Percentiles rank a stretch among this genome's conserved stretches.
These are phyloP conservation scores for Xylariales sp. DNA, from an alignment of 2,329 filamentous ascomycete genomes.

Conservation along the genomic window DNA sequence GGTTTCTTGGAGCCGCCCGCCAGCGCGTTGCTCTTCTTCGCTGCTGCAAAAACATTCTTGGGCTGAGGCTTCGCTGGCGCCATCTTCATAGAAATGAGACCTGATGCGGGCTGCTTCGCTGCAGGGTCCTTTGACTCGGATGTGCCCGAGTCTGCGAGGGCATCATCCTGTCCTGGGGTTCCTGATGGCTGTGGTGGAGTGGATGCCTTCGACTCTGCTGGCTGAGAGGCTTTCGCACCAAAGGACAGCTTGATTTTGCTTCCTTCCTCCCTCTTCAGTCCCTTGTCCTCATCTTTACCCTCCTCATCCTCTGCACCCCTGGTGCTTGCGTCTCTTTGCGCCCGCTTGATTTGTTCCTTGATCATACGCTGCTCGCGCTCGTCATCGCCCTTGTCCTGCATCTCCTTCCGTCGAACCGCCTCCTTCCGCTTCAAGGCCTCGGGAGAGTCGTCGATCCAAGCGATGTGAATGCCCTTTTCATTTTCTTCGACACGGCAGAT, in stretches of 20 bases:
- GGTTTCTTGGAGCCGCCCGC: slow-evolving; percentile 56
- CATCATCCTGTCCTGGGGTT: slow-evolving; percentile 9
- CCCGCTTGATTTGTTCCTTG: slow-evolving; percentile 75
- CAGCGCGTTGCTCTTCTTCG: slow-evolving; percentile 69
- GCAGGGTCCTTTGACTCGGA: too few species aligned
- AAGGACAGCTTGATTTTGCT: slow-evolving; percentile 73
- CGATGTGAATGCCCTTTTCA: slow-evolving; percentile 77
- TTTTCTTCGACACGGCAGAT: slow-evolving; percentile 89
- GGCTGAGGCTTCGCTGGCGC: slow-evolving; percentile 55
- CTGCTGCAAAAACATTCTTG: slow-evolving; percentile 70
- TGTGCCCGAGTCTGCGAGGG: slow-evolving; percentile 12
- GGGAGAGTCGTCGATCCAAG: slow-evolving; percentile 89
- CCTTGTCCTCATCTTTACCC: slow-evolving; percentile 35
- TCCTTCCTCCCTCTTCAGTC: slow-evolving; percentile 60
- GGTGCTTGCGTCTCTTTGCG: slow-evolving; percentile 50
- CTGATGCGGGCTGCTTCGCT: slow-evolving; percentile 19
- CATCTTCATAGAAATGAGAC: slow-evolving; percentile 60
- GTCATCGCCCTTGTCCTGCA: slow-evolving; percentile 86
- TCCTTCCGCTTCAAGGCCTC: slow-evolving; percentile 79
- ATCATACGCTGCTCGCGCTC: slow-evolving; percentile 82
- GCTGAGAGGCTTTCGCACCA: slow-evolving; percentile 37
- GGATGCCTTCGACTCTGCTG: slow-evolving; percentile 12
- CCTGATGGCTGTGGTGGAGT: slow-evolving; percentile 15
- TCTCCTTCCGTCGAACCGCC: slow-evolving; percentile 76
- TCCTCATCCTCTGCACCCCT: slow-evolving; percentile 36